Evolutionary conservation across 129 eudicot species (phyloP).

Genomic region (Chrysanthemum makinoi): DNA sequence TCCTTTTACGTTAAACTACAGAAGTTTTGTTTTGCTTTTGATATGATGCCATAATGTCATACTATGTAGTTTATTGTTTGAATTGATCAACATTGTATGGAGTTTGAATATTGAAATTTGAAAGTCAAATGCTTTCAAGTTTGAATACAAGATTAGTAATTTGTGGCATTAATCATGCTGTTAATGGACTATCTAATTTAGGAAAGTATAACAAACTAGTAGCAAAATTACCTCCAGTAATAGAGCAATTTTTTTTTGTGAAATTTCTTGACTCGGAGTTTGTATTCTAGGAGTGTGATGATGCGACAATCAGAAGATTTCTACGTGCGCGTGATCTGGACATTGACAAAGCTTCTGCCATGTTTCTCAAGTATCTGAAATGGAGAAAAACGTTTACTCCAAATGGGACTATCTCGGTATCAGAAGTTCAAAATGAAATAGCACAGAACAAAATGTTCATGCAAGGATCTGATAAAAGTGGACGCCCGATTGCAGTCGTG

Average conservation of each 20-base stretch:
- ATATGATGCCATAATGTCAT: neutral
- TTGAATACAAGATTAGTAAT: neutral
- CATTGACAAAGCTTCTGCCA: constrained; percentile 55
- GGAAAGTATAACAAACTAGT: neutral
- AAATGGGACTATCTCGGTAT: constrained; percentile 43
- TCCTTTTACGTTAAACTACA: no score
- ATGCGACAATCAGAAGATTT: constrained; percentile 65
- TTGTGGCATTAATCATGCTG: neutral
- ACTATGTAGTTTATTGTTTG: neutral
- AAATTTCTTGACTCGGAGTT: neutral
- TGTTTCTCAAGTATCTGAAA: constrained; percentile 59
- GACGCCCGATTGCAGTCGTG: constrained; percentile 57
- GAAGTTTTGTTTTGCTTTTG: neutral
- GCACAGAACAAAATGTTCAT: constrained; percentile 67
- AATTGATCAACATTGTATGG: neutral
- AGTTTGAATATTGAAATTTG: neutral
- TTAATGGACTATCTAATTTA: neutral
- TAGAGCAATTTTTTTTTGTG: no score
- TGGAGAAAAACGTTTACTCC: constrained; percentile 66
- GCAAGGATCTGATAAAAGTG: constrained; percentile 65
- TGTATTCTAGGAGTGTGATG: constrained; percentile 66
- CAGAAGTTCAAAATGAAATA: constrained; percentile 55
- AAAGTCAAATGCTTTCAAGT: neutral
- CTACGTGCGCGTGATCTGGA: constrained; percentile 77
- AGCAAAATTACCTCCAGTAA: neutral